Base-by-base conservation (phyloP, 805 yeast species). In the Sugiyamaella boreocaroliniensis region DNA sequence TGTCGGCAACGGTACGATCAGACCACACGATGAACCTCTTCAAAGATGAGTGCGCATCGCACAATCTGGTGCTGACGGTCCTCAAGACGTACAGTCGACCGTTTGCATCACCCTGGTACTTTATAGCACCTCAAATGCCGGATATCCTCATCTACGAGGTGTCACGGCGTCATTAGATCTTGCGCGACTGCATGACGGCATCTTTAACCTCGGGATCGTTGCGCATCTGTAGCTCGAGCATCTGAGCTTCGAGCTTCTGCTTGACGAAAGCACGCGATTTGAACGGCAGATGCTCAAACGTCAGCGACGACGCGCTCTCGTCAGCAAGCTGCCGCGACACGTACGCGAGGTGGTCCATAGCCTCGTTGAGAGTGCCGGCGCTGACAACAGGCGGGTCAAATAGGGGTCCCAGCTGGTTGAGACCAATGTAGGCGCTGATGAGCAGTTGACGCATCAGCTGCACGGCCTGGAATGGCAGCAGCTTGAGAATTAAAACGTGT, bases 1-100 rank as follows among this genome's bases (percentile, higher is more conserved):
- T 90, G 14, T 83, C 95, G 1, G 92, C 95, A 4, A 86, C 97
- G 0, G 75, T 85, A 1, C 69, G 98, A 50, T 89, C 85, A 51
- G 73, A 67, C 20, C 74, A 68, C 1, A 83, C 89, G 0, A 60
- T 76, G 1, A 51, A 59, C 0, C 68, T 58, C 2, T 81, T 83
- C 69, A 77, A 74, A 46, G 44, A 60, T 0, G 64, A 61, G 32
- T 64, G 80, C 7, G 49, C 49, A 5, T 46, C 50, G 26, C 37
- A 49, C 1, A 60, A 58, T 0, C 40, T 74, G 29, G 34, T 45
- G 1, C 26, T 57, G 37, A 34, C 29, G 9, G 32, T 42, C 1
- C 26, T 58, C 18, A 19, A 51, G 15, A 29, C 18, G n/a, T 59
- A 58, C 50, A 19, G 37, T 4, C 22, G 47, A 22, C 60, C 60